These are phyloP conservation scores for Balakata baccata DNA, from an alignment of 345 rosid species.

Conservation along the genomic window DNA sequence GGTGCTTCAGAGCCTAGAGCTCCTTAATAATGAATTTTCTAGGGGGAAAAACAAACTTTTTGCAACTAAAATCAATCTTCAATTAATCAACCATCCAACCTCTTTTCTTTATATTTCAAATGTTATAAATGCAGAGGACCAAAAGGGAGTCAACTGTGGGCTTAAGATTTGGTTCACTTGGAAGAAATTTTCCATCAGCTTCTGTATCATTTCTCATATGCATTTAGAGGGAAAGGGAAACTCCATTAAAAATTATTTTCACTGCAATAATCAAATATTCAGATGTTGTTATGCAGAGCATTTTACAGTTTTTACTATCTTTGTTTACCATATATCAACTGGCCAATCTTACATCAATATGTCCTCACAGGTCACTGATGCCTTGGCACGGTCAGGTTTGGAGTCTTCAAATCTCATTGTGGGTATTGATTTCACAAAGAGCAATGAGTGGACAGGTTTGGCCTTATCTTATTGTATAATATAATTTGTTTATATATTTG, in stretches of 20 bases:
- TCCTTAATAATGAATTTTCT: not conserved
- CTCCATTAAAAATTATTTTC: not conserved
- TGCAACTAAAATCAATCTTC: not conserved
- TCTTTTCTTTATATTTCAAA: not conserved
- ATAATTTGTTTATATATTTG: no score
- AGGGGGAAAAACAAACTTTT: not conserved
- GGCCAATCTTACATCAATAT: not conserved
- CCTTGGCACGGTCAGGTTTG: conserved; percentile 68
- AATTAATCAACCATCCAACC: not conserved
- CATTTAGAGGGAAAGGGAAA: not conserved
- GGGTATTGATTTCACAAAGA: conserved; percentile 90
- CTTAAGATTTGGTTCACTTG: conserved; percentile 3
- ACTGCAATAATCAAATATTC: not conserved
- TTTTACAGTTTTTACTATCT: not conserved
- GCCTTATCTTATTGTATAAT: not conserved
- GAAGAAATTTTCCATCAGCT: not conserved
- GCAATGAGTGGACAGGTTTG: conserved; percentile 95
- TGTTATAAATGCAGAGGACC: not conserved
- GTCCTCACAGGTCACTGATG: conserved; percentile 60
- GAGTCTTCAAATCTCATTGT: conserved; percentile 90
- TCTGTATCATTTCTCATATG: not conserved
- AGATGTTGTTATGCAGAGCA: not conserved
- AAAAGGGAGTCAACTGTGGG: not conserved
- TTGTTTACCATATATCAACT: not conserved
- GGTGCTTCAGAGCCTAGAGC: not conserved